Evolutionary conservation across 2,329 filamentous ascomycete species (phyloP).

Genomic region (Penicillium freii): DNA sequence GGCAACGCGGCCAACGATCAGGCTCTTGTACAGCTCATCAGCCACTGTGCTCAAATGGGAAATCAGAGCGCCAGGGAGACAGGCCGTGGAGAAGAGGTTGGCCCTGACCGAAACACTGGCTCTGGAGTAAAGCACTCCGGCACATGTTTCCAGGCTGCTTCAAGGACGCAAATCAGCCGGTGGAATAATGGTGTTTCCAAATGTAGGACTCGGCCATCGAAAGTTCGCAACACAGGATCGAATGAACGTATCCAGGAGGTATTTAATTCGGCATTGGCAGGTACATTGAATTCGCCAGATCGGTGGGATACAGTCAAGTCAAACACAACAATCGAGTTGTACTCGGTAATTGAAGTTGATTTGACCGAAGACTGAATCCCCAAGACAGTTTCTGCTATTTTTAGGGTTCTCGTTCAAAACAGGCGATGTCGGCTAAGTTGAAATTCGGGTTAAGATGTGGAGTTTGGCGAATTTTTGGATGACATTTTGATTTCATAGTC

Average conservation of each 20-base stretch:
- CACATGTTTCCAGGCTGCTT: neutral
- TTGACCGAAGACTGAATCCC: neutral
- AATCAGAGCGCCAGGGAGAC: neutral
- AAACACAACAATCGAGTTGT: neutral
- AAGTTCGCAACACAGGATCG: neutral
- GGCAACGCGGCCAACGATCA: no score
- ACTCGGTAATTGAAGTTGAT: neutral
- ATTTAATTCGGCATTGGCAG: neutral
- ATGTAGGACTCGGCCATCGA: neutral
- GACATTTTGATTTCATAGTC: neutral
- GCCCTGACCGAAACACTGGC: neutral
- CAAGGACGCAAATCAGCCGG: neutral
- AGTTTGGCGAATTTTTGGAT: neutral
- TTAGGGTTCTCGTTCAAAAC: neutral
- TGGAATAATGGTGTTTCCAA: neutral
- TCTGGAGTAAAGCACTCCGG: neutral
- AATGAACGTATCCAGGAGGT: neutral
- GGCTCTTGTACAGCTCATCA: neutral
- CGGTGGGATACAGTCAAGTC: neutral
- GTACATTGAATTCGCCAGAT: neutral
- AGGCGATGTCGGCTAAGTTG: neutral
- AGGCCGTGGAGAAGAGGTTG: neutral
- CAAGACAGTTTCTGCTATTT: neutral
- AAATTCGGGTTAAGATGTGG: neutral
- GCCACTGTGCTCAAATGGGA: neutral